These are phyloP conservation scores for Colletotrichum sp. DNA, from an alignment of 2,329 filamentous ascomycete species.

Conservation along the genomic window DNA sequence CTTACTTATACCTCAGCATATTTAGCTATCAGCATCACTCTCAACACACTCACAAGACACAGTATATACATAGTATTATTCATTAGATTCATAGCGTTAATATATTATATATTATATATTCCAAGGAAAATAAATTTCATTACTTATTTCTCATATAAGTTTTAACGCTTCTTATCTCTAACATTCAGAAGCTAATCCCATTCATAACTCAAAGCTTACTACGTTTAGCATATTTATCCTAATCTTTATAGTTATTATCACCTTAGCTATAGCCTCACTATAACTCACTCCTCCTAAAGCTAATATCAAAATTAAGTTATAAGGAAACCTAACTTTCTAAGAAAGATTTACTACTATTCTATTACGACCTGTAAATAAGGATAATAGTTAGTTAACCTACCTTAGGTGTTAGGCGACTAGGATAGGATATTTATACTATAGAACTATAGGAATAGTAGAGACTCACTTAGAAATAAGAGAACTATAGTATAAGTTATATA, in stretches of 20 bases:
- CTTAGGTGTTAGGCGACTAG: no score
- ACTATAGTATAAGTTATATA: no score
- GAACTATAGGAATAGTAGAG: no score
- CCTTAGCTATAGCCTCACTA: not conserved
- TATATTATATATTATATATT: not conserved
- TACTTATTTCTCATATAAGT: not conserved
- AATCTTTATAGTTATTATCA: not conserved
- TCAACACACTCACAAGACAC: not conserved
- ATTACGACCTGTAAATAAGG: no score
- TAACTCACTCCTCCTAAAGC: not conserved
- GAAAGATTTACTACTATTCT: not conserved
- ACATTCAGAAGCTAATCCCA: rapidly evolving
- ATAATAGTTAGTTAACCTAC: no score
- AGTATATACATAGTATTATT: not conserved
- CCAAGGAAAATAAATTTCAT: not conserved
- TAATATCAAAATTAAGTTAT: not conserved
- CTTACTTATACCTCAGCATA: not conserved
- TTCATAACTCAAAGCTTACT: not conserved
- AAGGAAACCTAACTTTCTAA: not conserved
- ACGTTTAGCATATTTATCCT: not conserved
- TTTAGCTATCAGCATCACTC: not conserved
- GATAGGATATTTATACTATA: no score
- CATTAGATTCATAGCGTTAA: not conserved
- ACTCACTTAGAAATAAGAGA: no score
- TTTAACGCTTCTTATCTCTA: rapidly evolving